Evolutionary conservation across 2,329 filamentous ascomycete genomes (phyloP), one percentile per base, ranked within the genome.

Genomic region (Neopestalotiopsis clavispora): DNA sequence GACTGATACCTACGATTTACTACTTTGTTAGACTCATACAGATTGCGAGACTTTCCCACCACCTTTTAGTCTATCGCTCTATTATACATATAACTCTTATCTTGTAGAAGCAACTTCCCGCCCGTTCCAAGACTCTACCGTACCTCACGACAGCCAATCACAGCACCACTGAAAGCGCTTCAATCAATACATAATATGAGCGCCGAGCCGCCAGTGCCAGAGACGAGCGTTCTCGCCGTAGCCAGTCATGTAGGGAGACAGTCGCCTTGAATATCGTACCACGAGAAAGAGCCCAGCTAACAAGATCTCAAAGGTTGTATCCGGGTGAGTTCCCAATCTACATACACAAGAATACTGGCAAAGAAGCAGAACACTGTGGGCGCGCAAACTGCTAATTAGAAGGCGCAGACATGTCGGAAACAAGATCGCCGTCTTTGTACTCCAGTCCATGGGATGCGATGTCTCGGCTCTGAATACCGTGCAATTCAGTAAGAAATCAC

Each of bases 401-500:
- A 49, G 68, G 71, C 9, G n/a, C 79, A 97, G 96, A 79, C 95
- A 98, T 87, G 96, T 99, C 74, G 96, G 96, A 65, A 99, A 99
- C 80, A 97, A 95, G 76, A 97, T 99, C 86, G 95, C 95, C 57
- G 94, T 94, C 1, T 97, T 97, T 78, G 94, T 95, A 73, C 92
- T 99, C 87, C 95, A 99, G 80, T 92, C 93, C 0, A 84, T 99
- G 65, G 96, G 96, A 62, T 98, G 94, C 78, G 95, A 99, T 76
- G 95, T 98, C 6, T 92, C 94, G 9, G 94, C 94, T 2, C 87
- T 99, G 75, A 98, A 99, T 79, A 99, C 96, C 0, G 96, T 99
- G 6, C 93, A 99, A 76, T 99, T 98, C 84, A 98, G 95, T 97
- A 84, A 80, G 91, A 28, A 59, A 23, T 3, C 17, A 59, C 30